Conservation (phyloP, 208 protist genomes). For the Balamuthia mandrillaris region DNA sequence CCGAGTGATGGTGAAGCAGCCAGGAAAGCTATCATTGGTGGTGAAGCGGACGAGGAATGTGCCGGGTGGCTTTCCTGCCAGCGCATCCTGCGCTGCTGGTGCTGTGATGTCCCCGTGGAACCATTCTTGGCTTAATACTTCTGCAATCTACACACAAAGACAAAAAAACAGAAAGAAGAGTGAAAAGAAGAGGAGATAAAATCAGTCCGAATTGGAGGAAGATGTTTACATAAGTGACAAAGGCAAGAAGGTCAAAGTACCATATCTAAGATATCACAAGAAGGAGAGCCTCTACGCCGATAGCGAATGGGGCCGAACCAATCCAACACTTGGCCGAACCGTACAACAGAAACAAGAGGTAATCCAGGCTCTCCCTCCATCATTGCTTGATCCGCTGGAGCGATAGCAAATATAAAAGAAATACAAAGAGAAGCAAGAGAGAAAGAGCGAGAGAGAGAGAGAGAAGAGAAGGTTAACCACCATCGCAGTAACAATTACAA, state of each 20-base stretch:
- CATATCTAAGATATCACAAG: background rate
- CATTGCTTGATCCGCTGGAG: too few species aligned
- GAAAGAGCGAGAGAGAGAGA: too few species aligned
- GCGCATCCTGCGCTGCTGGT: background rate
- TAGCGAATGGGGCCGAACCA: slow-evolving; percentile 25
- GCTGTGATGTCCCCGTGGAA: slow-evolving; percentile 6
- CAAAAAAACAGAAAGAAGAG: background rate
- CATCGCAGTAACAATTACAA: too few species aligned
- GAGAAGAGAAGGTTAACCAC: too few species aligned
- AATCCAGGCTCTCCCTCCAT: too few species aligned
- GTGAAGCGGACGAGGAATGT: slow-evolving; percentile 15
- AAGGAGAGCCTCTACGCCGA: background rate
- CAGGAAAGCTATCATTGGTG: background rate
- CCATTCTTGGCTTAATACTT: background rate
- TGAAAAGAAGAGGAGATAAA: too few species aligned
- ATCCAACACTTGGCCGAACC: slow-evolving; percentile 16
- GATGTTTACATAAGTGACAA: background rate
- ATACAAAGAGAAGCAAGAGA: too few species aligned
- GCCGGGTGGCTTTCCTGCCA: slow-evolving; percentile 3
- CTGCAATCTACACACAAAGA: background rate
- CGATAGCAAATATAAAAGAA: too few species aligned
- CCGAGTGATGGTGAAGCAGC: background rate
- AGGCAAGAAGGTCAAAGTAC: background rate
- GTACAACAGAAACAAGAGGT: too few species aligned
- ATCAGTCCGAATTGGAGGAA: too few species aligned